Percentiles rank a stretch among this genome's conserved stretches.
phyloP scores from a whole-genome alignment of 202 grass and related monocot species.

The Cymbopogon flexuosus region DNA sequence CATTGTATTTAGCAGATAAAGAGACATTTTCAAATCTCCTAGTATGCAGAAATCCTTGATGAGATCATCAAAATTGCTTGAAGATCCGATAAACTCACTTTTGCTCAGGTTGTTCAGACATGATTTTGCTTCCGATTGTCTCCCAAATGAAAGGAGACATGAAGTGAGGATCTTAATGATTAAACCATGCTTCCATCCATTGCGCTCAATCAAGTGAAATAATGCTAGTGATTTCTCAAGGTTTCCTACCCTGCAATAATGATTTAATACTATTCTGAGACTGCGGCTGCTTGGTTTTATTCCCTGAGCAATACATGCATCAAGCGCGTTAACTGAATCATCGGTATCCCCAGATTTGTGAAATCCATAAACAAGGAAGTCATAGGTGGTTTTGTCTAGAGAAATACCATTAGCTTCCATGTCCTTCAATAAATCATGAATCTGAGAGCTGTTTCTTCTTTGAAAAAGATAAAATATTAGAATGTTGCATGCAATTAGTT shows the following conservation, averaged over 20 bases:
- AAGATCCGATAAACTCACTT: conserved; percentile 24
- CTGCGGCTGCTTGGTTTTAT: conserved; percentile 70
- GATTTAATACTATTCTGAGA: conserved; percentile 69
- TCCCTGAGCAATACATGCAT: conserved; percentile 60
- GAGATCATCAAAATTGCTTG: conserved; percentile 43
- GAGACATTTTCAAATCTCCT: conserved; percentile 50
- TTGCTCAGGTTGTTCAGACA: conserved; percentile 49
- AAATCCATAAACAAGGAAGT: conserved; percentile 86
- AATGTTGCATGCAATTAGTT: conserved; percentile 66
- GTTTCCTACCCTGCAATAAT: conserved; percentile 55
- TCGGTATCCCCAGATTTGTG: conserved; percentile 54
- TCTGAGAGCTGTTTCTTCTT: conserved; percentile 41
- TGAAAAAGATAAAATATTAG: conserved; percentile 72
- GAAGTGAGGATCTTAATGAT: conserved; percentile 44
- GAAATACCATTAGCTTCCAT: conserved; percentile 47
- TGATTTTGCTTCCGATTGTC: conserved; percentile 56
- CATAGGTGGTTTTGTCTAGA: conserved; percentile 67
- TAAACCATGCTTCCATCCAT: conserved; percentile 66
- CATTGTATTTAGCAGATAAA: conserved; percentile 70
- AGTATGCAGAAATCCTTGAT: conserved; percentile 59
- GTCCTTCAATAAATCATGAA: conserved; percentile 57
- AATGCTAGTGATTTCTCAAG: conserved; percentile 68
- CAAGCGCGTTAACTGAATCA: conserved; percentile 53
- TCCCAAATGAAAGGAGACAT: conserved; percentile 54
- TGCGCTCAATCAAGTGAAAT: conserved; percentile 50